These are phyloP conservation scores for Xylariaceae sp. DNA, from an alignment of 2,329 filamentous ascomycete species.

Conservation along the genomic window DNA sequence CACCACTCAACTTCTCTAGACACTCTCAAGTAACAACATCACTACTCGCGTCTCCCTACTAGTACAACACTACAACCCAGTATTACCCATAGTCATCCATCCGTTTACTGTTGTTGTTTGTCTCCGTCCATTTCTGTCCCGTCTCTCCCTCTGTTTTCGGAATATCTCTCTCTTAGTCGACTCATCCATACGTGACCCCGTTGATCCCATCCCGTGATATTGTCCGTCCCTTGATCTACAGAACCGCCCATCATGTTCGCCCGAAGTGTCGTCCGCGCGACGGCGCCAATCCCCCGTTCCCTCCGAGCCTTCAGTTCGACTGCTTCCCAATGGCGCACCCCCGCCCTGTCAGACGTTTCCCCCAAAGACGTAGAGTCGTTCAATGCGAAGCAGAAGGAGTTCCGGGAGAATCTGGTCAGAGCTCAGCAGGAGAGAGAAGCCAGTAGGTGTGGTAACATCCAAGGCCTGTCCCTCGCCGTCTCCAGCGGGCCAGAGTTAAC, in stretches of 20 bases:
- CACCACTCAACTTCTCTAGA: too few species aligned
- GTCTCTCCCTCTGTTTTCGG: too few species aligned
- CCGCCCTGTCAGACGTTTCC: constrained; percentile 80
- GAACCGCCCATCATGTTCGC: constrained; percentile 41
- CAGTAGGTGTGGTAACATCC: constrained; percentile 55
- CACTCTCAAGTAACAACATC: too few species aligned
- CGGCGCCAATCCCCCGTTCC: constrained; percentile 43
- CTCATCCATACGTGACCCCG: background rate
- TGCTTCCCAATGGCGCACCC: constrained; percentile 47
- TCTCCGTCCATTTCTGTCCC: too few species aligned
- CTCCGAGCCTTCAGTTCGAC: constrained; percentile 56
- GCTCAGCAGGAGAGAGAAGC: constrained; percentile 79
- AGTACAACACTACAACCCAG: background rate
- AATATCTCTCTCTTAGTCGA: background rate
- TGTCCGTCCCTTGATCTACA: background rate
- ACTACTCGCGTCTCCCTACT: background rate
- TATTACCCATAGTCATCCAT: background rate
- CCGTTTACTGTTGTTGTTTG: background rate
- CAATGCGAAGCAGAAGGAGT: constrained; percentile 76
- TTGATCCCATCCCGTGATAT: constrained; percentile 8
- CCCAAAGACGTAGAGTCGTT: constrained; percentile 68
- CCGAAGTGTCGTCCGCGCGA: constrained; percentile 45
- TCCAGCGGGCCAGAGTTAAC: constrained; percentile 39
- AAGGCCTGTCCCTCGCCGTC: constrained; percentile 29
- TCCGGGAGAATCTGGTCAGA: constrained; percentile 74